A percentile compares a stretch with the other conserved stretches of the same genome.
Evolutionary conservation across 176 grass and related monocot species (phyloP).

Genomic region (Avena eriantha): DNA sequence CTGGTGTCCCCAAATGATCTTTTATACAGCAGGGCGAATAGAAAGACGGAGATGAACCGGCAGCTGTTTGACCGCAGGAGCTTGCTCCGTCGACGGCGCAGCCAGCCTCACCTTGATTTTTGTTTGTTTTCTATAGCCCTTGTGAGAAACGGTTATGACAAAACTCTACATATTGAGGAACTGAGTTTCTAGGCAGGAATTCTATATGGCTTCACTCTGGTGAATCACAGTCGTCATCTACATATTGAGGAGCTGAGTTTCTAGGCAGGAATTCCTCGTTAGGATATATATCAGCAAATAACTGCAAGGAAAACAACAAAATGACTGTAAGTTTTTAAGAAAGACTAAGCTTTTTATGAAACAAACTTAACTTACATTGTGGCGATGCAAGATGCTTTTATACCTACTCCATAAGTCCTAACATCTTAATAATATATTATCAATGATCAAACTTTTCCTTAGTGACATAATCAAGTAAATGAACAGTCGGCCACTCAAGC

Average conservation of each 20-base stretch:
- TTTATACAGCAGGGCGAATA: too few species aligned
- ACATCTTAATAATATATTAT: constrained; percentile 15
- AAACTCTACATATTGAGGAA: too few species aligned
- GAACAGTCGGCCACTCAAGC: background rate
- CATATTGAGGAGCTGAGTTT: constrained; percentile 53
- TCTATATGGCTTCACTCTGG: too few species aligned
- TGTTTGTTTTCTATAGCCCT: too few species aligned
- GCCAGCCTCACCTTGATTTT: too few species aligned
- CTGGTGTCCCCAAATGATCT: too few species aligned
- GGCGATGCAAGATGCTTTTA: background rate
- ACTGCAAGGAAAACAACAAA: constrained; percentile 48
- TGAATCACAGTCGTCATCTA: constrained; percentile 53
- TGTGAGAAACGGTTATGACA: too few species aligned
- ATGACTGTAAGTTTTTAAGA: too few species aligned
- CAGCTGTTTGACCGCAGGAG: too few species aligned
- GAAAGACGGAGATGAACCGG: too few species aligned
- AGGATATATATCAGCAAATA: constrained; percentile 66
- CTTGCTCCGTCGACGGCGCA: too few species aligned
- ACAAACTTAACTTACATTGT: background rate
- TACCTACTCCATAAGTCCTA: background rate
- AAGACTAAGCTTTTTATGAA: background rate
- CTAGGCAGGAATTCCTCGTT: constrained; percentile 61
- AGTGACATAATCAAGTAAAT: constrained; percentile 14
- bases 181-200: too few species aligned
- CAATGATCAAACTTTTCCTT: background rate